phyloP scores from a whole-genome alignment of 495 filamentous ascomycete genomes.

The Tetracladium marchalianum region DNA sequence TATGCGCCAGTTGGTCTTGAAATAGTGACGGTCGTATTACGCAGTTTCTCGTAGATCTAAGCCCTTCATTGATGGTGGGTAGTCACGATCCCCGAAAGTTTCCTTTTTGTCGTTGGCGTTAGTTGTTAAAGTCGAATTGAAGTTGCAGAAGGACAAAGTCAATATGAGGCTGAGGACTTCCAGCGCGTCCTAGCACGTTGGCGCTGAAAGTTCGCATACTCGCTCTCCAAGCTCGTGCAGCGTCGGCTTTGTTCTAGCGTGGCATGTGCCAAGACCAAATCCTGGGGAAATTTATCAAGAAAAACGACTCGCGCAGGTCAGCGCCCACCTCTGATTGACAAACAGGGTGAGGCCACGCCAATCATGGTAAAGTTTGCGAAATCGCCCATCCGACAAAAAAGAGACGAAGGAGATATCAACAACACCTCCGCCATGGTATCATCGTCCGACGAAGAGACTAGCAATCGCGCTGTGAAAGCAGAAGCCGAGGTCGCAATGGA shows the following conservation, averaged over 20 bases:
- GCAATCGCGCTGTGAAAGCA: conserved; percentile 11
- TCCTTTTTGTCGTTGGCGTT: not conserved
- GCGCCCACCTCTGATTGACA: too few relatives aligned
- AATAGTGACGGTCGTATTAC: not conserved
- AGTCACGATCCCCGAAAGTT: not conserved
- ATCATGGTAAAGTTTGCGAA: conserved; percentile 23
- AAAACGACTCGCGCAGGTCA: not conserved
- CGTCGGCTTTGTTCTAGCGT: not conserved
- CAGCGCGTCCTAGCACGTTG: not conserved
- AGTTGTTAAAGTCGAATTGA: too few relatives aligned
- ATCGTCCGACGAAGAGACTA: conserved; percentile 6
- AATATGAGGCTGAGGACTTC: too few relatives aligned
- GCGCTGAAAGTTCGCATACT: too few relatives aligned
- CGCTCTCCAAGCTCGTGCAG: too few relatives aligned
- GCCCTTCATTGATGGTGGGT: not conserved
- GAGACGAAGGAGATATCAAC: conserved; percentile 10
- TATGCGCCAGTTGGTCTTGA: not conserved
- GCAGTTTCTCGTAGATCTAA: not conserved
- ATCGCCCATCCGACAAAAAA: not conserved
- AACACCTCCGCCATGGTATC: conserved; percentile 17
- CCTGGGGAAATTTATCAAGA: conserved; percentile 3
- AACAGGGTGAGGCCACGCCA: not conserved
- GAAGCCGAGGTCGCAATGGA: conserved; percentile 18
- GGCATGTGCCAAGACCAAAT: not conserved
- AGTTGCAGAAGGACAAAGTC: too few relatives aligned